Conservation (phyloP, 176 grass and related monocot genomes). For the Phyllostachys edulis region DNA sequence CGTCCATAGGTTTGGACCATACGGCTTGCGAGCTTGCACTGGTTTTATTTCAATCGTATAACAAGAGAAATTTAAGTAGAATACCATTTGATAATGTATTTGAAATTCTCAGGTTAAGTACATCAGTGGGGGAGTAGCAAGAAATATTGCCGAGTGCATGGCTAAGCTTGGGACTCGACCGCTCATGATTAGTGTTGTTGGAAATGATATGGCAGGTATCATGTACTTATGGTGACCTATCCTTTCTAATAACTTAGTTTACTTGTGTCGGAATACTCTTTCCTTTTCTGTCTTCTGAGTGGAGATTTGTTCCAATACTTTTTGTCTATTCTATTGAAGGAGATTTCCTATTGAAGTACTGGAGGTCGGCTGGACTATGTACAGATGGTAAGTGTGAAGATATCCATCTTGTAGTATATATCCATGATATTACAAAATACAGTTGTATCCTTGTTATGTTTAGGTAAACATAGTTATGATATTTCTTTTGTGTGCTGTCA, state of each 20-base stretch:
- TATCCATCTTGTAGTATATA: background rate
- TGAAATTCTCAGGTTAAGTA: conserved; percentile 64
- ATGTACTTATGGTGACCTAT: background rate
- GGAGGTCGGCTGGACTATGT: conserved; percentile 63
- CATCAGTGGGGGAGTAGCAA: conserved; percentile 74
- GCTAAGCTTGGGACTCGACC: conserved; percentile 74
- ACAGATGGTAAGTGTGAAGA: conserved; percentile 60
- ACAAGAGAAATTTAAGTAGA: background rate
- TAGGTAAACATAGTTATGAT: background rate
- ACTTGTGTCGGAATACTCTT: conserved; percentile 23
- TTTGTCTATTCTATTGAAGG: conserved; percentile 43
- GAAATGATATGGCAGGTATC: conserved; percentile 86
- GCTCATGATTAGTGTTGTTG: conserved; percentile 88
- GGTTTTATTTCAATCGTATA: conserved; percentile 1
- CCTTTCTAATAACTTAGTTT: conserved; percentile 30
- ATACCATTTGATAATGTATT: conserved; percentile 18
- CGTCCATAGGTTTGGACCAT: background rate
- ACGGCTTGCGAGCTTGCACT: conserved; percentile 1
- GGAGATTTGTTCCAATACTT: conserved; percentile 36
- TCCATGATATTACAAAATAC: background rate
- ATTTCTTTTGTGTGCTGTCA: background rate
- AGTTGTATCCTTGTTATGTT: background rate
- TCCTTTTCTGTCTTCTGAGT: conserved; percentile 16
- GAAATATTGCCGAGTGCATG: conserved; percentile 98
- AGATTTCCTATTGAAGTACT: conserved; percentile 72